Percentiles rank a stretch among this genome's conserved stretches.
Evolutionary conservation across 805 yeast genomes (phyloP).

Genomic region (Lachancea dasiensis): DNA sequence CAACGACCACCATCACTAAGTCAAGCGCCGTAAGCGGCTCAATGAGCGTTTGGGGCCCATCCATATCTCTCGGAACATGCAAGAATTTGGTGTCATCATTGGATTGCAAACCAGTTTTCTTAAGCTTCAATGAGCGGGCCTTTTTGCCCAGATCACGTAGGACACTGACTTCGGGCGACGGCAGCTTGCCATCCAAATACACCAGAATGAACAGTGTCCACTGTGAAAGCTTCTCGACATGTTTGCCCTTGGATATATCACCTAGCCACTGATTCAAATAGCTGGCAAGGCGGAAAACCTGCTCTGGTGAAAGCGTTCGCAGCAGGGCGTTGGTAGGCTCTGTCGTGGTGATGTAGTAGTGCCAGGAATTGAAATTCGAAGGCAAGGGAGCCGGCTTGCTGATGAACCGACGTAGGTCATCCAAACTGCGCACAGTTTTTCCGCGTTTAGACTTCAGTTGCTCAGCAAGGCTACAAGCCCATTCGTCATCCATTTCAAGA

Average conservation of each 20-base stretch:
- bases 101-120: not conserved
- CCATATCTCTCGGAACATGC: constrained; percentile 9
- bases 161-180: constrained; percentile 24
- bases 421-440: constrained; percentile 8
- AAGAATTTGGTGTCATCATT: constrained; percentile 1
- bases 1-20: constrained; percentile 17
- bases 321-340: constrained; percentile 20
- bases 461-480: constrained; percentile 16
- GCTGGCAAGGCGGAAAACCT: constrained; percentile 17
- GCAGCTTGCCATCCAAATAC: constrained; percentile 21
- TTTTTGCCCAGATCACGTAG: constrained; percentile 29
- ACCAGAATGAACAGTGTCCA: constrained; percentile 28
- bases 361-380: constrained; percentile 28
- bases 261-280: constrained; percentile 28
- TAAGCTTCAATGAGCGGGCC: constrained; percentile 8
- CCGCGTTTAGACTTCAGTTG: constrained; percentile 13
- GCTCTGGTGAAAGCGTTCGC: constrained; percentile 15
- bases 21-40: constrained; percentile 15
- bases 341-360: constrained; percentile 20
- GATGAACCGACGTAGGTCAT: constrained; percentile 17
- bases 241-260: constrained; percentile 18
- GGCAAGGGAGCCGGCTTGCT: constrained; percentile 13
- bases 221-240: constrained; percentile 13
- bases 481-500: constrained; percentile 21
- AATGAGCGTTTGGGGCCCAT: constrained; percentile 3